These are phyloP conservation scores for Reutealis trisperma DNA, from an alignment of 345 rosid species.

Conservation along the genomic window DNA sequence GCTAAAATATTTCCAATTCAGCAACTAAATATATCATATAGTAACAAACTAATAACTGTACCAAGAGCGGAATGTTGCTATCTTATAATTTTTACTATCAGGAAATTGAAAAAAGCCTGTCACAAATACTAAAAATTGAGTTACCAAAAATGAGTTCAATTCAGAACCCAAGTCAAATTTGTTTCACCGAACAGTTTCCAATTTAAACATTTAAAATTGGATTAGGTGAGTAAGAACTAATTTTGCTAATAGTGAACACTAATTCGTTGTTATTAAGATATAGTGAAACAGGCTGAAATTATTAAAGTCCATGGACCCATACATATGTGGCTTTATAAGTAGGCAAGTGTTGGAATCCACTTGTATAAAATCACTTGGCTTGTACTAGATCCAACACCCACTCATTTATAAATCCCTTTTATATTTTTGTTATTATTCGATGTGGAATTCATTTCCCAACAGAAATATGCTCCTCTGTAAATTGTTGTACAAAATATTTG, in stretches of 20 bases:
- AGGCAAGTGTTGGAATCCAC: no score
- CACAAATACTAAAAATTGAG: not conserved
- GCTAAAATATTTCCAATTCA: no score
- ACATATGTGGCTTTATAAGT: no score
- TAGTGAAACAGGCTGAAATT: not conserved
- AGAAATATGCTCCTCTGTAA: not conserved
- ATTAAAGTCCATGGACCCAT: no score
- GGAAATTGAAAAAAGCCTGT: no score
- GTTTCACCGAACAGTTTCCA: not conserved
- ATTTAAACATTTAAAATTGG: not conserved
- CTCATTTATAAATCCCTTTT: no score
- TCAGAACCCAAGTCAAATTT: not conserved
- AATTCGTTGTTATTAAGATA: not conserved
- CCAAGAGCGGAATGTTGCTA: not conserved
- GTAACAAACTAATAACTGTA: not conserved
- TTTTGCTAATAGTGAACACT: no score
- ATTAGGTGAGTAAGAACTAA: no score
- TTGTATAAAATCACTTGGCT: no score
- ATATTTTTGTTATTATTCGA: no score
- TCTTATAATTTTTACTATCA: not conserved
- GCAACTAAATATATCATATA: not conserved
- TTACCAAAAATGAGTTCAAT: not conserved
- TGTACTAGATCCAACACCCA: no score
- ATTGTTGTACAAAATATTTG: not conserved
- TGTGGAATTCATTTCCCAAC: no score